Percentiles rank a stretch among this genome's conserved stretches.
Evolutionary conservation across 169 alveolate species (phyloP).

Genomic region (Theileria orientalis): DNA sequence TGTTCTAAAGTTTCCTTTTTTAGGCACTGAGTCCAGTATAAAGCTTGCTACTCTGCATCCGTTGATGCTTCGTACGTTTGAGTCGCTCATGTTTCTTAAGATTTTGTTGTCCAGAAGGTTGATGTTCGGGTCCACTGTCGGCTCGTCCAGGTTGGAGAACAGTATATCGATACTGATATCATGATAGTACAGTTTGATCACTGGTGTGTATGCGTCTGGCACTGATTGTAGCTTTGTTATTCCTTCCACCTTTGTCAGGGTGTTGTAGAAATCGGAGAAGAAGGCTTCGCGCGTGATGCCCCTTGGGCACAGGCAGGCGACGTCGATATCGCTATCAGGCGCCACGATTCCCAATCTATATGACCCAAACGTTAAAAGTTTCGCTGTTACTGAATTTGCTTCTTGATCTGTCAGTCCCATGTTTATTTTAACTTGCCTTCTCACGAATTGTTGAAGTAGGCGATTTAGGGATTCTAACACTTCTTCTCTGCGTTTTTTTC

Average conservation of each 20-base stretch:
- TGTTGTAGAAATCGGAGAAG: conserved; percentile 86
- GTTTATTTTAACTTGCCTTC: conserved; percentile 62
- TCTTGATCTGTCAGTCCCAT: conserved; percentile 85
- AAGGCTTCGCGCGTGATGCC: conserved; percentile 91
- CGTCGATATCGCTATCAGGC: conserved; percentile 97
- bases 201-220: conserved; percentile 96
- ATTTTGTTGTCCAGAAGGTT: conserved; percentile 83
- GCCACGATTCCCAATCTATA: conserved; percentile 96
- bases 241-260: conserved; percentile 85
- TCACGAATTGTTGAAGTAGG: conserved; percentile 87
- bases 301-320: conserved; percentile 96
- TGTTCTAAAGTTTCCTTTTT: conserved; percentile 86
- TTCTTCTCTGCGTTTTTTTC: conserved; percentile 82
- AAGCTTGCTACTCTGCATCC: conserved; percentile 95
- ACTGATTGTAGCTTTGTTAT: conserved; percentile 91
- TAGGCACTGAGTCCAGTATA: conserved; percentile 91
- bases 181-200: conserved; percentile 88
- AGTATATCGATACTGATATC: conserved; percentile 95
- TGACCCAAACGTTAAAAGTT: conserved; percentile 93
- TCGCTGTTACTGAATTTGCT: conserved; percentile 87
- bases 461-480: conserved; percentile 85
- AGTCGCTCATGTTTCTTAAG: conserved; percentile 81
- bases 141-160: conserved; percentile 90
- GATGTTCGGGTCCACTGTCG: conserved; percentile 77
- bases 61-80: conserved; percentile 87